Percentiles rank a stretch among this genome's conserved stretches.
These are phyloP conservation scores for Komagataella mondaviorum DNA, from an alignment of 805 yeast genomes.

Conservation along the genomic window DNA sequence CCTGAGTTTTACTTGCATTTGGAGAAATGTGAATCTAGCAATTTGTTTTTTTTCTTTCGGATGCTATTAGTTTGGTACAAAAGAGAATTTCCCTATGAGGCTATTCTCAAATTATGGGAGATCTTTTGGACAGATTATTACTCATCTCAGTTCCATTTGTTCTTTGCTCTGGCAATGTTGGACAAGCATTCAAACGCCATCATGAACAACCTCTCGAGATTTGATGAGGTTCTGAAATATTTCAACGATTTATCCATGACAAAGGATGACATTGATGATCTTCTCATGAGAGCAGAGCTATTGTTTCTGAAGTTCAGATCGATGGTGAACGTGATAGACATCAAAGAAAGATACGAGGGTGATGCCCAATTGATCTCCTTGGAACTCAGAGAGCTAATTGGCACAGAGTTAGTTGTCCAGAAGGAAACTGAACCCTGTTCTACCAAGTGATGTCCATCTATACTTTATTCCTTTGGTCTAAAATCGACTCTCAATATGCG, in stretches of 20 bases:
- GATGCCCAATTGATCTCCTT: conserved; percentile 22
- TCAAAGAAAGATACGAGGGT: conserved; percentile 13
- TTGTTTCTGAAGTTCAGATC: conserved; percentile 70
- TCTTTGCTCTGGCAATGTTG: conserved; percentile 78
- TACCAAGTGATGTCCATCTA: not conserved
- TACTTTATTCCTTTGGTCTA: not conserved
- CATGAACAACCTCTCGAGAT: conserved; percentile 55
- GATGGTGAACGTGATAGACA: conserved; percentile 67
- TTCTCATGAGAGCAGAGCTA: conserved; percentile 74
- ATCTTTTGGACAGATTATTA: conserved; percentile 79
- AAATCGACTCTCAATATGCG: not conserved
- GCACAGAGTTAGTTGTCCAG: conserved; percentile 48
- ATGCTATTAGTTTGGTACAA: conserved; percentile 95
- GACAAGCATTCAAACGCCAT: conserved; percentile 78
- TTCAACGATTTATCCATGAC: conserved; percentile 76
- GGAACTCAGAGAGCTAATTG: conserved; percentile 46
- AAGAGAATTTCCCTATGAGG: conserved; percentile 74
- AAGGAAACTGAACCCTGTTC: conserved; percentile 25
- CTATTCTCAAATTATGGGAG: conserved; percentile 81
- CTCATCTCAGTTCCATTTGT: conserved; percentile 77
- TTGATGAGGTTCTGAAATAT: conserved; percentile 86
- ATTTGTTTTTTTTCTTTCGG: conserved; percentile 85
- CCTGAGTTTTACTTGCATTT: conserved; percentile 77
- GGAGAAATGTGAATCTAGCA: conserved; percentile 77
- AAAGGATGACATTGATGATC: conserved; percentile 58